Base-by-base conservation (phyloP, 129 eudicot genomes). In the Flaveria bidentis region DNA sequence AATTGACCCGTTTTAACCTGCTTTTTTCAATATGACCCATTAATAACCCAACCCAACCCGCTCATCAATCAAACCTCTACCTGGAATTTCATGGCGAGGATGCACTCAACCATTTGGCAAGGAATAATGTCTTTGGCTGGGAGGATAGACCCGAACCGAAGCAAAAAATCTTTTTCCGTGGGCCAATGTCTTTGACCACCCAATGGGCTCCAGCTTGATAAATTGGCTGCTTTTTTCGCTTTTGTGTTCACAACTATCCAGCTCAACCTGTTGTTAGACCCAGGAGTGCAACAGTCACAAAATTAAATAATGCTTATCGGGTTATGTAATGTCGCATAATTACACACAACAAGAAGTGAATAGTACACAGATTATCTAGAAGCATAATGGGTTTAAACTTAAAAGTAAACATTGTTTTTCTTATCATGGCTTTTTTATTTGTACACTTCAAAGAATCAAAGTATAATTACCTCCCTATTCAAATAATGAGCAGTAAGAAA, bases 141-240 rank as follows among this genome's bases (percentile, higher is more conserved):
- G 15, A 94, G 93, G 79, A 94, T 72, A 0, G 98, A 91, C 17
- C 98, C 98, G 47, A 94, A 94, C 1, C 96, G 86, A 22, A 91
- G 81, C 73, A 91, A 66, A 80, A 94, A 94, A 70, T 94, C 98
- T 66, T 83, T 87, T 62, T 94, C 96, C 0, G 91, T 88, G 3
- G 98, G 98, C 97, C 97, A 94, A 61, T 94, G 98, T 42, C 98
- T 83, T 72, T 94, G 97, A 61, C 97, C 98, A 13, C 90, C 86
- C 44, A 91, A 82, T 5, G 97, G 88, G 52, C 85, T 83, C 96
- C 91, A 91, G 55, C 98, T 94, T 3, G 98, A 94, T 20, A 94
- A 63, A 77, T 94, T 94, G 13, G 96, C 98, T 23, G 97, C 92
- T 78, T 86, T 86, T 72, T 91, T 91, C 22, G 83, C 81, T 79